phyloP scores from a whole-genome alignment of 2,329 filamentous ascomycete genomes.

The Fusarium floridanum region DNA sequence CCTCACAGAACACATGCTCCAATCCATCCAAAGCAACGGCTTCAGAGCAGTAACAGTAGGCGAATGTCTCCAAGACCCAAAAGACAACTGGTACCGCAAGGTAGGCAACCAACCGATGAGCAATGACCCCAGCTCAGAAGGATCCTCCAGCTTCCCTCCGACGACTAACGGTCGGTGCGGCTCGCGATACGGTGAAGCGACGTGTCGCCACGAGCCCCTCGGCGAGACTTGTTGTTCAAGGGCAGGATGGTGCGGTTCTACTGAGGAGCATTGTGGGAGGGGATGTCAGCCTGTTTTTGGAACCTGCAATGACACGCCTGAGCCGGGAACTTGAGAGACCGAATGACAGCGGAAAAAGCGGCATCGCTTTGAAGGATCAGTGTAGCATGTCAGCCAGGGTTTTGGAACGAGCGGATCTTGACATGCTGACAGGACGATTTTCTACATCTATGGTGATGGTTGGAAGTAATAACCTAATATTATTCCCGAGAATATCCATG shows the following conservation, averaged over 20 bases:
- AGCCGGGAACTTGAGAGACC: slow-evolving; percentile 16
- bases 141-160: slow-evolving; percentile 33
- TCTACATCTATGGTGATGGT: background rate
- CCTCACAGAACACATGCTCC: slow-evolving; percentile 58
- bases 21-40: slow-evolving; percentile 55
- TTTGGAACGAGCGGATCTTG: slow-evolving; percentile 42
- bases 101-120: slow-evolving; percentile 29
- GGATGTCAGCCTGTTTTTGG: slow-evolving; percentile 56
- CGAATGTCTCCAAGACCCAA: slow-evolving; percentile 67
- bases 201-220: slow-evolving; percentile 33
- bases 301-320: slow-evolving; percentile 36
- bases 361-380: slow-evolving; percentile 55
- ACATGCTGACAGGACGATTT: background rate
- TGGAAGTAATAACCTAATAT: slow-evolving; percentile 14
- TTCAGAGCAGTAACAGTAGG: slow-evolving; percentile 61
- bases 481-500: slow-evolving; percentile 2
- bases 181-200: slow-evolving; percentile 34
- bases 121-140: slow-evolving; percentile 14
- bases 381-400: slow-evolving; percentile 53
- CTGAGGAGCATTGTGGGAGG: slow-evolving; percentile 54
- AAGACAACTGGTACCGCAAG: slow-evolving; percentile 64
- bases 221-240: slow-evolving; percentile 42
- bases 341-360: slow-evolving; percentile 9
- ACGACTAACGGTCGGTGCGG: slow-evolving; percentile 44
- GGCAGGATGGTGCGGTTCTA: slow-evolving; percentile 54